A percentile compares a stretch with the other conserved stretches of the same genome.
Conservation (phyloP, 495 filamentous ascomycete species). For the Trichoderma gamsii region DNA sequence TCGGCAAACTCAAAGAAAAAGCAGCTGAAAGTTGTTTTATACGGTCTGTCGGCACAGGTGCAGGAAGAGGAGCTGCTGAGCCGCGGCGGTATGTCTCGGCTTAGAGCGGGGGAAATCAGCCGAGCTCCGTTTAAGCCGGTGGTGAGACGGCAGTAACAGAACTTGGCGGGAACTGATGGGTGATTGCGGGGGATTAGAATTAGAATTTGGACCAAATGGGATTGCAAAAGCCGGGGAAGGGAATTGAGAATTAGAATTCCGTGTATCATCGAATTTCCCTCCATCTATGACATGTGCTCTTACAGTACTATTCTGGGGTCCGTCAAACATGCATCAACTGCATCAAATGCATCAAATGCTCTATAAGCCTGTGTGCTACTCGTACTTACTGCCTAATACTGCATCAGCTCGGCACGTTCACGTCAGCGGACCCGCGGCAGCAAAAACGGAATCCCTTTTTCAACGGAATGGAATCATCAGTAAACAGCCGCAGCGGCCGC, state of each 20-base stretch:
- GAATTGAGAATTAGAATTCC: neutral
- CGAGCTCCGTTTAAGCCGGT: conserved; percentile 12
- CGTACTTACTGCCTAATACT: no score
- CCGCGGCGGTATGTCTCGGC: conserved; percentile 16
- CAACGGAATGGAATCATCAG: no score
- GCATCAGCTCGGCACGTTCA: no score
- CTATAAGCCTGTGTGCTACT: no score
- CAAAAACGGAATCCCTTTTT: no score
- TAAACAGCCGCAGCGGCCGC: no score
- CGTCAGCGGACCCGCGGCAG: no score
- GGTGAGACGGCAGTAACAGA: neutral
- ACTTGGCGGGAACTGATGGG: neutral
- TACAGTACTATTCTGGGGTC: no score
- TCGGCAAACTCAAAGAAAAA: neutral
- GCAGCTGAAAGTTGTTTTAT: neutral
- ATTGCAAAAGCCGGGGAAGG: conserved; percentile 1
- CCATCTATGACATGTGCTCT: no score
- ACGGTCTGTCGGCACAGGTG: neutral
- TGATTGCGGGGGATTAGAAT: neutral
- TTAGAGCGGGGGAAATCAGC: conserved; percentile 11
- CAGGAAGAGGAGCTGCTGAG: neutral
- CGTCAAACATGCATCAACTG: no score
- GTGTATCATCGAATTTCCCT: neutral
- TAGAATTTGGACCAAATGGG: no score
- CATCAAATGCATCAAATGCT: no score